Evolutionary conservation across 805 yeast species (phyloP).

Genomic region (Scheffersomyces spartinae): DNA sequence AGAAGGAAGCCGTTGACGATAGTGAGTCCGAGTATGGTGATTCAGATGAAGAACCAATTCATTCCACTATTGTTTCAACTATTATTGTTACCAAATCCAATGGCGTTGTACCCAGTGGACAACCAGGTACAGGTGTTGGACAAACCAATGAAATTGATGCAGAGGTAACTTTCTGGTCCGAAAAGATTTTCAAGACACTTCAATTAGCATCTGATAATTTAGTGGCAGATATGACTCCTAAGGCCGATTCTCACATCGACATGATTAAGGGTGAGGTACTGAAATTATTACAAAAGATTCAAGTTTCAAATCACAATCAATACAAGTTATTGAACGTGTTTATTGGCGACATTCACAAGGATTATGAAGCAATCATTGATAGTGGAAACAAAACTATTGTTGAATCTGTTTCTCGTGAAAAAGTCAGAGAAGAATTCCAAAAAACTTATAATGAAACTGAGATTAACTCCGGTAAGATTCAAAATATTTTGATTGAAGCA

Average conservation of each 20-base stretch:
- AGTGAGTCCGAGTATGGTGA: conserved; percentile 4
- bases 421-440: conserved; percentile 22
- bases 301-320: conserved; percentile 14
- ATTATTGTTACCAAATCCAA: conserved; percentile 7
- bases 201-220: conserved; percentile 21
- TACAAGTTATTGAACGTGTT: conserved; percentile 19
- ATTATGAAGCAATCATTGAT: conserved; percentile 17
- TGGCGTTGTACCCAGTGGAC: neutral
- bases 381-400: conserved; percentile 5
- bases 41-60: conserved; percentile 10
- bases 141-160: too few species aligned
- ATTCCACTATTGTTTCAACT: conserved; percentile 14
- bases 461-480: conserved; percentile 11
- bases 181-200: conserved; percentile 21
- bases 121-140: conserved; percentile 2
- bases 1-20: too few species aligned
- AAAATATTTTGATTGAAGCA: conserved; percentile 12
- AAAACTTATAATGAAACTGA: conserved; percentile 13
- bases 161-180: conserved; percentile 21
- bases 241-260: conserved; percentile 13
- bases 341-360: conserved; percentile 21
- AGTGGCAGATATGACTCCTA: conserved; percentile 18
- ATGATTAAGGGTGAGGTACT: conserved; percentile 14
- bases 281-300: conserved; percentile 15
- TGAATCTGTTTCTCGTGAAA: conserved; percentile 20